Evolutionary conservation across 805 yeast genomes (phyloP).

Genomic region (Suhomyces sp.): DNA sequence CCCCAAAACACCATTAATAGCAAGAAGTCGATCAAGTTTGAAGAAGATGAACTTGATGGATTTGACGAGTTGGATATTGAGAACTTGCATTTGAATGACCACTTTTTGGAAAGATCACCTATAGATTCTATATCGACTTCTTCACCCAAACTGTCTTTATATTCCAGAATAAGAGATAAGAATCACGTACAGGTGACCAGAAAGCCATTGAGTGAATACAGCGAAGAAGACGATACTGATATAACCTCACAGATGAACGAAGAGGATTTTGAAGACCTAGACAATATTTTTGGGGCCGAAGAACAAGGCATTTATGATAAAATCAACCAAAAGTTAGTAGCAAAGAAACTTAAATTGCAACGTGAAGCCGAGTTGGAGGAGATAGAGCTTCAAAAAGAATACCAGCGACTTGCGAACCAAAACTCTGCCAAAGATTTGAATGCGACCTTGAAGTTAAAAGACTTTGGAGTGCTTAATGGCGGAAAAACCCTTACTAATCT

Average conservation of each 20-base stretch:
- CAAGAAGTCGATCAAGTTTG: constrained; percentile 3
- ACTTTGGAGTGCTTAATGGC: constrained; percentile 17
- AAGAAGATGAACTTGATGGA: constrained; percentile 6
- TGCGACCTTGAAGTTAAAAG: constrained; percentile 29
- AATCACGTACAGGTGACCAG: constrained; percentile 10
- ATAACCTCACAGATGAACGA: constrained; percentile 37
- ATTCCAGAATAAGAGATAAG: constrained; percentile 1
- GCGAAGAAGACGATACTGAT: constrained; percentile 39
- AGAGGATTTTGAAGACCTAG: constrained; percentile 37
- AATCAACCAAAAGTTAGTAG: constrained; percentile 22
- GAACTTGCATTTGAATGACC: neutral
- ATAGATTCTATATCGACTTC: constrained; percentile 24
- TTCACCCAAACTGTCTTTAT: constrained; percentile 18
- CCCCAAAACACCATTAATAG: neutral
- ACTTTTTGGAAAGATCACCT: constrained; percentile 11
- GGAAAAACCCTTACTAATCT: constrained; percentile 3
- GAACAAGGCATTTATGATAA: constrained; percentile 33
- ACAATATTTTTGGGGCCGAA: constrained; percentile 36
- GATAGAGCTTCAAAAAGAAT: constrained; percentile 20
- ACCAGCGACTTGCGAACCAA: constrained; percentile 8
- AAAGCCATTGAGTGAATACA: constrained; percentile 32
- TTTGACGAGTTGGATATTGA: neutral
- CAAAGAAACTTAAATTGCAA: constrained; percentile 22
- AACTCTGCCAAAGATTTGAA: constrained; percentile 15
- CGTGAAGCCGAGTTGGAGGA: constrained; percentile 36